Conservation (phyloP, 2,329 filamentous ascomycete genomes). For the Metarhizium rileyi region DNA sequence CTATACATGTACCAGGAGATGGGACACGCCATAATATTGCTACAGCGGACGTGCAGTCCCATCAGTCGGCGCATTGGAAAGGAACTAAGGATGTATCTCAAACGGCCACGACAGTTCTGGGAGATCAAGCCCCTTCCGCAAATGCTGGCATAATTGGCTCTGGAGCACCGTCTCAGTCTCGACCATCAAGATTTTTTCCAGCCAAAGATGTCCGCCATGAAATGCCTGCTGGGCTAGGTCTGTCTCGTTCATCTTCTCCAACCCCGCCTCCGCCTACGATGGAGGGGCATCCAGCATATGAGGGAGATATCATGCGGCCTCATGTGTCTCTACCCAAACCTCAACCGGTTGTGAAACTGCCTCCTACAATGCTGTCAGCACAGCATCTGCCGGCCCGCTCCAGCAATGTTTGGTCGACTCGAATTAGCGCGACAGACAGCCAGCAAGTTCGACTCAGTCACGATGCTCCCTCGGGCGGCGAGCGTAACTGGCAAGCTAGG, state of each 20-base stretch:
- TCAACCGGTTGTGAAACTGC: conserved; percentile 71
- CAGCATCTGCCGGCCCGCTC: conserved; percentile 16
- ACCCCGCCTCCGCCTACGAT: conserved; percentile 65
- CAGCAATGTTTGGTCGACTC: conserved; percentile 26
- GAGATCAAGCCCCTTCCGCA: conserved; percentile 14
- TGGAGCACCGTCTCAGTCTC: conserved; percentile 32
- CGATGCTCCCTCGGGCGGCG: conserved; percentile 15
- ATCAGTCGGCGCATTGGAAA: conserved; percentile 21
- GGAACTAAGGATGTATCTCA: conserved; percentile 17
- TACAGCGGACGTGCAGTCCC: conserved; percentile 18
- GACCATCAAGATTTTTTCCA: conserved; percentile 55
- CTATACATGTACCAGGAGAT: conserved; percentile 28
- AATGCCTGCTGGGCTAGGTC: conserved; percentile 23
- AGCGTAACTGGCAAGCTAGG: conserved; percentile 64
- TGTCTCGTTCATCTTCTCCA: conserved; percentile 44
- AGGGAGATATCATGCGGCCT: conserved; percentile 54
- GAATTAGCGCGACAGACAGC: conserved; percentile 22
- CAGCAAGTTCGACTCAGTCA: conserved; percentile 15
- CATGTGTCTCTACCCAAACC: conserved; percentile 61
- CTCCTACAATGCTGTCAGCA: conserved; percentile 37
- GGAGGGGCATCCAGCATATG: conserved; percentile 62
- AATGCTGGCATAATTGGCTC: conserved; percentile 20
- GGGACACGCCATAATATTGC: conserved; percentile 21
- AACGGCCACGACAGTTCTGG: conserved; percentile 9
- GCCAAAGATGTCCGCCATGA: conserved; percentile 38